phyloP scores from a whole-genome alignment of 2,329 filamentous ascomycete genomes.

The Verticillium klebahnii region DNA sequence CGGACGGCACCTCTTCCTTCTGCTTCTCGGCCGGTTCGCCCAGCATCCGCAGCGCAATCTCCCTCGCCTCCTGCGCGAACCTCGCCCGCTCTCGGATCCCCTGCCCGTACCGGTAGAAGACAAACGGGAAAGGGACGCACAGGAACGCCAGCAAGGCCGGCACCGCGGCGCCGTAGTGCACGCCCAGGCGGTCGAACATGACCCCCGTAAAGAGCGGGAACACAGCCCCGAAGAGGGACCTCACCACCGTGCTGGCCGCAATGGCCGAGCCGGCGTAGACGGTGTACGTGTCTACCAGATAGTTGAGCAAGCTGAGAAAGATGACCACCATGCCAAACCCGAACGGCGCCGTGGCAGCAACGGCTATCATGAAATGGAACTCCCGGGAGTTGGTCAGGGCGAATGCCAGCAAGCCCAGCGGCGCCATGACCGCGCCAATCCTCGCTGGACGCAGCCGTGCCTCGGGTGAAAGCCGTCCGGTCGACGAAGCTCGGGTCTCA shows the following conservation, averaged over 20 bases:
- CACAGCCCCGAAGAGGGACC: constrained; percentile 66
- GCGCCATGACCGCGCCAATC: constrained; percentile 53
- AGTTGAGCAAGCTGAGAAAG: constrained; percentile 62
- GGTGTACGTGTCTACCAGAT: constrained; percentile 60
- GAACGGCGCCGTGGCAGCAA: constrained; percentile 39
- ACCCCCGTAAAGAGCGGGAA: constrained; percentile 68
- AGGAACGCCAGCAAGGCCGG: constrained; percentile 69
- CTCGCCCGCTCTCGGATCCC: constrained; percentile 31
- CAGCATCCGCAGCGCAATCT: too few species aligned
- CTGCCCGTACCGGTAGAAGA: constrained; percentile 68
- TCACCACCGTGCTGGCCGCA: constrained; percentile 67
- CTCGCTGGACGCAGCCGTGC: constrained; percentile 56
- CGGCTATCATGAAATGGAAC: constrained; percentile 54
- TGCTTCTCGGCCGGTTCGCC: too few species aligned
- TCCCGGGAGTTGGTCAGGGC: constrained; percentile 57
- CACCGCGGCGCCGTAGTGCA: constrained; percentile 71
- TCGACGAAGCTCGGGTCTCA: constrained; percentile 35
- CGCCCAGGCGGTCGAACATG: constrained; percentile 57
- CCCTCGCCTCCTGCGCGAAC: too few species aligned
- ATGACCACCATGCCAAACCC: constrained; percentile 57
- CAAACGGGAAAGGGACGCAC: constrained; percentile 69
- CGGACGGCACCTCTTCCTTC: too few species aligned
- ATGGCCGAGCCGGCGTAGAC: constrained; percentile 74
- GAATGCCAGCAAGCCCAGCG: constrained; percentile 60
- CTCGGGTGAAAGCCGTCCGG: constrained; percentile 57